Evolutionary conservation across 352 stramenopile genomes (phyloP).

Genomic region (Globisporangium parvum): DNA sequence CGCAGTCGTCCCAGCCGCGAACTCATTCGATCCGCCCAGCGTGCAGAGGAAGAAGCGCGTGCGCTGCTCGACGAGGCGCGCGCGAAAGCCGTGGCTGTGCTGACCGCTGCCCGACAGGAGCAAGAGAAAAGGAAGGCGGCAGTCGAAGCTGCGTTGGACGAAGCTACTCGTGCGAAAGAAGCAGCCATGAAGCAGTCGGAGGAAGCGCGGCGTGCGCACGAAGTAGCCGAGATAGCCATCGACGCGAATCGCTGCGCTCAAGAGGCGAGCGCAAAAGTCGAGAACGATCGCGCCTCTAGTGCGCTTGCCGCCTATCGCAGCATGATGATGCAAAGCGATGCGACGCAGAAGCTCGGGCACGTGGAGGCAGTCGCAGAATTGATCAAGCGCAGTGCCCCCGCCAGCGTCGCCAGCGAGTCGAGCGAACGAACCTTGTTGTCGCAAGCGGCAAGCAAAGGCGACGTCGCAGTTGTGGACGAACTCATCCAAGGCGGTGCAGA

Average conservation of each 20-base stretch:
- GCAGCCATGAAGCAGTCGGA: conserved; percentile 70
- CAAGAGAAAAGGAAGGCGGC: conserved; percentile 75
- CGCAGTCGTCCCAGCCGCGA: too few species aligned
- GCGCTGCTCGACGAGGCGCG: conserved; percentile 67
- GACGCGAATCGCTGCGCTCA: conserved; percentile 81
- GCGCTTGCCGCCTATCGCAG: conserved; percentile 53
- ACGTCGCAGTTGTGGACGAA: too few species aligned
- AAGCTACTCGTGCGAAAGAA: conserved; percentile 70
- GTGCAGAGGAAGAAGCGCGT: conserved; percentile 75
- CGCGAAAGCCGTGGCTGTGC: conserved; percentile 74
- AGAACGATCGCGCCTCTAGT: conserved; percentile 32
- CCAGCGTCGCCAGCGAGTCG: too few species aligned
- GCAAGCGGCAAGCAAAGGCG: too few species aligned
- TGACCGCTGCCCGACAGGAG: conserved; percentile 70
- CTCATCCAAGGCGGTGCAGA: too few species aligned
- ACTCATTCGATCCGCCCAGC: too few species aligned
- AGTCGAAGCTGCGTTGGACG: conserved; percentile 79
- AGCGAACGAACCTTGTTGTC: too few species aligned
- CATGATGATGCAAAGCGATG: conserved; percentile 30
- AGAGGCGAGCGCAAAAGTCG: conserved; percentile 31
- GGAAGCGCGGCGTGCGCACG: conserved; percentile 64
- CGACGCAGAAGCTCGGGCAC: too few species aligned
- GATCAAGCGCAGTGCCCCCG: too few species aligned
- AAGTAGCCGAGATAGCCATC: conserved; percentile 79
- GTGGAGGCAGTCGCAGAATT: too few species aligned